Evolutionary conservation across 2,329 filamentous ascomycete genomes (phyloP).

Genomic region (Chaetomiaceae sp.): DNA sequence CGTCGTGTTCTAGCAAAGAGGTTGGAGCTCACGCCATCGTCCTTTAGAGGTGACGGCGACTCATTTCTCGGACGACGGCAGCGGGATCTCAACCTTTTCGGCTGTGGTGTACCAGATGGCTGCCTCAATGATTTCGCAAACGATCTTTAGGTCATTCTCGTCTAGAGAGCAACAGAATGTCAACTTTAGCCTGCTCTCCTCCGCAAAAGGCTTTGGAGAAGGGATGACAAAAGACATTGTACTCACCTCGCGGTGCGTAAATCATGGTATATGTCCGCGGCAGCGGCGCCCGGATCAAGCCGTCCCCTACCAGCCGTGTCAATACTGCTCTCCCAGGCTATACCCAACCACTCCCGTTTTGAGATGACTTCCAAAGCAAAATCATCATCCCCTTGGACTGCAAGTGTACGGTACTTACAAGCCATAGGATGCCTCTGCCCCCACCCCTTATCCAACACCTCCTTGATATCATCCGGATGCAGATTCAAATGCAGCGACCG

Average conservation of each 20-base stretch:
- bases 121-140: conserved; percentile 67
- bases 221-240: background rate
- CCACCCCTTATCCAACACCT: conserved; percentile 72
- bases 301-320: conserved; percentile 60
- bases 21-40: too few relatives aligned
- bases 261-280: conserved; percentile 74
- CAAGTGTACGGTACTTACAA: conserved; percentile 38
- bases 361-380: too few relatives aligned
- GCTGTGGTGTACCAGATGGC: conserved; percentile 63
- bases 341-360: too few relatives aligned
- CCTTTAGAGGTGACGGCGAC: background rate
- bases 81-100: conserved; percentile 37
- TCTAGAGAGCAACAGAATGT: conserved; percentile 34
- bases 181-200: background rate
- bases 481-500: conserved; percentile 75
- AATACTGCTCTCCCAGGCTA: conserved; percentile 45
- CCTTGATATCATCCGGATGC: conserved; percentile 70
- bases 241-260: conserved; percentile 65
- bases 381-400: too few relatives aligned
- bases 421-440: conserved; percentile 68
- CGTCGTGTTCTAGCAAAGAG: too few relatives aligned
- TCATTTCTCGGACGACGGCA: background rate
- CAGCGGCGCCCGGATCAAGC: conserved; percentile 63
- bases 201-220: background rate
- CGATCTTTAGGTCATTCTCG: conserved; percentile 61